phyloP scores from a whole-genome alignment of 495 filamentous ascomycete species.

The Xylaria venustula region DNA sequence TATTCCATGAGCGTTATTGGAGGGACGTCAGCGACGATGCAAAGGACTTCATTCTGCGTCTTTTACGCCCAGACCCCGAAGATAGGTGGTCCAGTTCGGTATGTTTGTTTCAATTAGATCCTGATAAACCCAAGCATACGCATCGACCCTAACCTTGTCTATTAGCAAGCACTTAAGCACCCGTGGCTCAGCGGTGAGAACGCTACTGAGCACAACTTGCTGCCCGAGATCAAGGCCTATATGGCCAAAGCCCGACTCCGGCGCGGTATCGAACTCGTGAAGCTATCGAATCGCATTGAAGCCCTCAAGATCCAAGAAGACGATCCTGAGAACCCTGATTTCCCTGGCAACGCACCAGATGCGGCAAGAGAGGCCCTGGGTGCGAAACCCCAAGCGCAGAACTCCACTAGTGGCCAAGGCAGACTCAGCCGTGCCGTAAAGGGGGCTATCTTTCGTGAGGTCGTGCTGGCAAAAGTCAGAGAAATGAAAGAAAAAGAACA shows the following conservation, averaged over 20 bases:
- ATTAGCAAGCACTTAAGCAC: slow-evolving; percentile 75
- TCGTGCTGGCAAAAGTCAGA: slow-evolving; percentile 94
- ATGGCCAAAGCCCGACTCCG: slow-evolving; percentile 86
- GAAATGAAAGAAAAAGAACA: slow-evolving; percentile 89
- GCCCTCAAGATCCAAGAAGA: slow-evolving; percentile 95
- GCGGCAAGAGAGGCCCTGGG: slow-evolving; percentile 45
- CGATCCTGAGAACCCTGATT: slow-evolving; percentile 65
- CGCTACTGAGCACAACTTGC: slow-evolving; percentile 90
- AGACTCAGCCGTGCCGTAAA: slow-evolving; percentile 75
- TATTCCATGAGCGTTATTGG: slow-evolving; percentile 99
- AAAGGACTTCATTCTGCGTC: slow-evolving; percentile 85
- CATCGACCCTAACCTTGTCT: slow-evolving; percentile 12
- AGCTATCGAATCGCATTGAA: slow-evolving; percentile 95
- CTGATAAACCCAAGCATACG: background rate
- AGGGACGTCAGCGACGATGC: slow-evolving; percentile 94
- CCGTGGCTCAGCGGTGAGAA: slow-evolving; percentile 87
- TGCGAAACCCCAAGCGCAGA: slow-evolving; percentile 19
- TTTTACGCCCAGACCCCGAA: slow-evolving; percentile 76
- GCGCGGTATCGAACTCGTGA: slow-evolving; percentile 95
- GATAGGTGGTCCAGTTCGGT: slow-evolving; percentile 78
- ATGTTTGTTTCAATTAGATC: slow-evolving; percentile 31
- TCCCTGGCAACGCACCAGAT: slow-evolving; percentile 60
- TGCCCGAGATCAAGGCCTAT: slow-evolving; percentile 95
- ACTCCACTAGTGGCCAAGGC: slow-evolving; percentile 51
- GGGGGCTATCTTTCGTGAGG: slow-evolving; percentile 91